A percentile compares a stretch with the other conserved stretches of the same genome.
Evolutionary conservation across 331 rosid species (phyloP).

Genomic region (Rosa hybrid): DNA sequence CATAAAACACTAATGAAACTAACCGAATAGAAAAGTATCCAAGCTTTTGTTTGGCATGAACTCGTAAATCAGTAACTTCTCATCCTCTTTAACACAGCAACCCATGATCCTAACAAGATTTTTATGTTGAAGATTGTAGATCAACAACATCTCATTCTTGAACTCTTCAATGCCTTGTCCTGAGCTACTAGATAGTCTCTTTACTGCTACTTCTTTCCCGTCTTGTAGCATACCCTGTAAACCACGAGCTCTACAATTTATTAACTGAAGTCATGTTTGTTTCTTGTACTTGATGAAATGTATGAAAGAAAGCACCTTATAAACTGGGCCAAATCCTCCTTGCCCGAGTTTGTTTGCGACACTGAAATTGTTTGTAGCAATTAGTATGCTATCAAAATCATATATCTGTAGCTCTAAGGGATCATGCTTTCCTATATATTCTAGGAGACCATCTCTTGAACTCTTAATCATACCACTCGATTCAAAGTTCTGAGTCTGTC

Average conservation of each 20-base stretch:
- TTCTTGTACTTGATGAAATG: too few relatives aligned
- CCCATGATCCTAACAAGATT: conserved; percentile 46
- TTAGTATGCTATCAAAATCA: conserved; percentile 9
- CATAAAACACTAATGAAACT: conserved; percentile 10
- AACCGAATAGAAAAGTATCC: conserved; percentile 26
- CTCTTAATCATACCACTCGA: too few relatives aligned
- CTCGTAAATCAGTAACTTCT: conserved; percentile 43
- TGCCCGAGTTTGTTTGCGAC: conserved; percentile 27
- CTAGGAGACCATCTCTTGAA: background rate
- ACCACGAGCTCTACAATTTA: background rate
- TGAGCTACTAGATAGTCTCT: conserved; percentile 41
- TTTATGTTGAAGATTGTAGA: conserved; percentile 47
- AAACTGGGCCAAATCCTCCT: conserved; percentile 35
- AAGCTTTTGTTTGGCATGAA: conserved; percentile 34
- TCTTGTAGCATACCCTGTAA: conserved; percentile 36
- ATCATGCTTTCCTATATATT: conserved; percentile 7
- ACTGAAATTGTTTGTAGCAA: conserved; percentile 27
- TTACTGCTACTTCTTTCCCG: conserved; percentile 42
- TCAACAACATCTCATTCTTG: conserved; percentile 42
- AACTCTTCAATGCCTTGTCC: conserved; percentile 50
- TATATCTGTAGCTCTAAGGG: background rate
- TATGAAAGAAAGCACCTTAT: conserved; percentile 20
- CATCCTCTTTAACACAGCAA: conserved; percentile 39
- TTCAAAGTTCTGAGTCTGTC: background rate
- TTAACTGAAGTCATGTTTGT: background rate